Evolutionary conservation across 495 filamentous ascomycete species (phyloP), one percentile per base, ranked within the genome.

Genomic region (Halenospora varia): DNA sequence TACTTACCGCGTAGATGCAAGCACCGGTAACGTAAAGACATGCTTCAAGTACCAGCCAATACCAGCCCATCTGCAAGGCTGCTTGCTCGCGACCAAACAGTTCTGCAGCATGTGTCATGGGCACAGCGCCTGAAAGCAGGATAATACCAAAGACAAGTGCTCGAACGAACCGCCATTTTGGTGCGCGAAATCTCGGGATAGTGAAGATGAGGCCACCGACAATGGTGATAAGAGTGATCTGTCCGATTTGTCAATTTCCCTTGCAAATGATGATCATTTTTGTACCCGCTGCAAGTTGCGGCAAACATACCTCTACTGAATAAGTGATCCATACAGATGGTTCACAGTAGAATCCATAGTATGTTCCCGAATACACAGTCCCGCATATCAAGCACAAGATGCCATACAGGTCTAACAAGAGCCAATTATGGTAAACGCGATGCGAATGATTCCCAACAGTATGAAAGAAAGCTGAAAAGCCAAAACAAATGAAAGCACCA

Each of bases 361-460:
- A 80, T n/a, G 80, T 73, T 0, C 77, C 79, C 0, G 76, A 77
- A 6, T 77, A 50, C 53, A 82, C 78, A 25, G 61, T 71, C 0
- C 77, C 77, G 0, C 78, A 56, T 9, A 76, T 81, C 24, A 77
- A 61, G 1, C 71, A 22, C 4, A 81, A 64, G 19, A 83, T 82
- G 13, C 75, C 77, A 2, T 74, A 64, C 45, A 73, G 75, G 49
- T 83, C 79, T 1, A 80, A 22, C 1, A 73, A 70, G 2, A 78
- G 55, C 64, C 73, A 81, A 0, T 75, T 35, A 3, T 73, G 60
- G 6, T 70, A 68, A 10, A 76, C 65, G 11, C 59, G 17, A 2
- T 55, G 45, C 0, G 76, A 80, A 53, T 82, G 80, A 58, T 76
- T 79, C 56, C 76, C 68, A n/a, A 82, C 48, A 1, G 72, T 77